Conservation (phyloP, 1,284 basidiomycete species). For the Irpex lacteus region DNA sequence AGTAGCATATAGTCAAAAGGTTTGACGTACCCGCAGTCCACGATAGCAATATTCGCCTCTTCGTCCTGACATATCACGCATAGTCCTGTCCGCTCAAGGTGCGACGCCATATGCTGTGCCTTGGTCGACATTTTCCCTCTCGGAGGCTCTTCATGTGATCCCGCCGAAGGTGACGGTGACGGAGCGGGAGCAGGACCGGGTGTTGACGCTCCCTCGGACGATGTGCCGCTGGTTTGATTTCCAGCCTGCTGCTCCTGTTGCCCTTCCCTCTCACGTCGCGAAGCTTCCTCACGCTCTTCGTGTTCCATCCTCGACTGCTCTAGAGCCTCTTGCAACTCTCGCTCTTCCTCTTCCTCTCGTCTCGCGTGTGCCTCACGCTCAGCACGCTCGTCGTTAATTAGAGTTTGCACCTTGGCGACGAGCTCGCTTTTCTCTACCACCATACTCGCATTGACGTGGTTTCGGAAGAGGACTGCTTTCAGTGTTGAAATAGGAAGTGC, state of each 20-base stretch:
- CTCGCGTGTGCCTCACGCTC: conserved; percentile 50
- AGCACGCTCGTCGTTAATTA: conserved; percentile 65
- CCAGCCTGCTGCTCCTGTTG: conserved; percentile 12
- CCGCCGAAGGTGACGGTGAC: neutral
- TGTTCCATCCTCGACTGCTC: conserved; percentile 18
- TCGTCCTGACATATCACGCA: conserved; percentile 91
- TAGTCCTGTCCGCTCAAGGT: conserved; percentile 66
- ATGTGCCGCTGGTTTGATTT: neutral
- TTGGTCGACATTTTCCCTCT: conserved; percentile 23
- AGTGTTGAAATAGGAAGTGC: conserved; percentile 63
- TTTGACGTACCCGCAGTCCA: conserved; percentile 87
- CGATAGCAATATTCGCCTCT: conserved; percentile 86
- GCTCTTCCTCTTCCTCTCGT: conserved; percentile 36
- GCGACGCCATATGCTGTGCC: conserved; percentile 34
- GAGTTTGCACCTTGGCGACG: conserved; percentile 60
- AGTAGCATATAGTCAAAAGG: neutral
- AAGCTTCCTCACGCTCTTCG: conserved; percentile 25
- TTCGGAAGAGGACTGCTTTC: conserved; percentile 74
- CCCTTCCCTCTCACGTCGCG: conserved; percentile 17
- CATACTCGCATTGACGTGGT: conserved; percentile 61
- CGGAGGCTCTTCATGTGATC: conserved; percentile 27
- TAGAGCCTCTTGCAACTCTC: conserved; percentile 32
- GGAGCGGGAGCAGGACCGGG: neutral
- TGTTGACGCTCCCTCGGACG: neutral
- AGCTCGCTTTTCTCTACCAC: conserved; percentile 75